Conservation (phyloP, 2,329 filamentous ascomycete species). For the Stagonosporopsis vannaccii region DNA sequence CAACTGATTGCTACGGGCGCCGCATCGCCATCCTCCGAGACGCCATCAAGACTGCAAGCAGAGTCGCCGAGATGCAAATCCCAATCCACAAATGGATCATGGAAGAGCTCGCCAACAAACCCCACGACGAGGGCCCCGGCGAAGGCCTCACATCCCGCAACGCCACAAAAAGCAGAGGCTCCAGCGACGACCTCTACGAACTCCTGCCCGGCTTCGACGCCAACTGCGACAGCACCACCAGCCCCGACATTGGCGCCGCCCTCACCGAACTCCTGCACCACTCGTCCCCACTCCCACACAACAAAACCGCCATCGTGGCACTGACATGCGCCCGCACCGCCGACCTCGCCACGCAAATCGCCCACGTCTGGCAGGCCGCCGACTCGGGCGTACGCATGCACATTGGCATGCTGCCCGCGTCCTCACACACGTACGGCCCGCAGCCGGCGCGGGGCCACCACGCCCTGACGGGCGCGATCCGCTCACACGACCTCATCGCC, state of each 20-base stretch:
- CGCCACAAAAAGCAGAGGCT: constrained; percentile 27
- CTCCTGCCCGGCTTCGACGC: background rate
- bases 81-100: constrained; percentile 29
- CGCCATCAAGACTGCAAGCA: constrained; percentile 17
- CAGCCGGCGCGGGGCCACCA: background rate
- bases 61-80: constrained; percentile 34
- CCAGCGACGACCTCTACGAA: constrained; percentile 19
- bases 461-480: constrained; percentile 4
- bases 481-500: constrained; percentile 30
- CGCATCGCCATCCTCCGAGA: constrained; percentile 29
- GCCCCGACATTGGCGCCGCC: constrained; percentile 25
- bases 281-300: constrained; percentile 19
- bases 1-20: constrained; percentile 31
- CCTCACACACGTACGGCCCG: background rate
- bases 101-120: constrained; percentile 27
- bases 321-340: constrained; percentile 23
- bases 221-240: constrained; percentile 12
- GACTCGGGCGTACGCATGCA: constrained; percentile 32
- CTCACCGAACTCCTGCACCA: constrained; percentile 22
- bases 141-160: constrained; percentile 23
- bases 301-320: constrained; percentile 30
- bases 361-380: constrained; percentile 28
- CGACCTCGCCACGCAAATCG: constrained; percentile 25
- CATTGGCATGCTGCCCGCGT: constrained; percentile 25
- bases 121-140: constrained; percentile 30